Evolutionary conservation across 1,284 basidiomycete genomes (phyloP), one percentile per base, ranked within the genome.

Genomic region (Malassezia globosa): DNA sequence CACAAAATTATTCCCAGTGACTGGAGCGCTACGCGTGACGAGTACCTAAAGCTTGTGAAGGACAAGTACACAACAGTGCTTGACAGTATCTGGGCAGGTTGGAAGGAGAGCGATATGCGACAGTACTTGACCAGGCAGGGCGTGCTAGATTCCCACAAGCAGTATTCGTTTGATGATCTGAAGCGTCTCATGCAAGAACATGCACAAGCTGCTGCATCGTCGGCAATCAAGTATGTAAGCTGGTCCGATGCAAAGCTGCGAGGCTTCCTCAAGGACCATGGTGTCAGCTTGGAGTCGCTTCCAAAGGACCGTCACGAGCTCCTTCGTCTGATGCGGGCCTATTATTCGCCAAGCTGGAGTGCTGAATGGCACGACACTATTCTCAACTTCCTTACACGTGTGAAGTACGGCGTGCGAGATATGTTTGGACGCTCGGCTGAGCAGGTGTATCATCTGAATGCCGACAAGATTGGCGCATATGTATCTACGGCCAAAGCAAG

Each of bases 171-270:
- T 35, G 62, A 68, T 31, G 66, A 69, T 42, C 46, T 62, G 42
- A 29, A 67, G 38, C 43, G 55, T 42, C 55, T 62, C 16, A 46
- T 46, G 13, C 55, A 63, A 35, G 59, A 68, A 57, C 59, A 66
- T 51, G 58, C 54, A 23, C 46, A 42, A 39, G 53, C 53, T 35
- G 16, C 56, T 22, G 46, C 52, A 45, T 50, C 59, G 46, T 51
- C 58, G 16, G 58, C 63, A 29, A 57, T 53, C 44, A 58, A 63
- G 44, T 69, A 69, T 55, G 38, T 61, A 10, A 52, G 54, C 11
- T 70, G 68, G 68, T 59, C 59, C 42, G 68, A 70, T 41, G 60
- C 61, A 19, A 51, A 60, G 10, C 43, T 70, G 22, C 56, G 60
- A 35, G 62, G 55, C 44, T 70, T 63, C 48, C 58, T 70, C 16